Evolutionary conservation across 306 rosid species (phyloP).

Genomic region (Malus sylvestris): DNA sequence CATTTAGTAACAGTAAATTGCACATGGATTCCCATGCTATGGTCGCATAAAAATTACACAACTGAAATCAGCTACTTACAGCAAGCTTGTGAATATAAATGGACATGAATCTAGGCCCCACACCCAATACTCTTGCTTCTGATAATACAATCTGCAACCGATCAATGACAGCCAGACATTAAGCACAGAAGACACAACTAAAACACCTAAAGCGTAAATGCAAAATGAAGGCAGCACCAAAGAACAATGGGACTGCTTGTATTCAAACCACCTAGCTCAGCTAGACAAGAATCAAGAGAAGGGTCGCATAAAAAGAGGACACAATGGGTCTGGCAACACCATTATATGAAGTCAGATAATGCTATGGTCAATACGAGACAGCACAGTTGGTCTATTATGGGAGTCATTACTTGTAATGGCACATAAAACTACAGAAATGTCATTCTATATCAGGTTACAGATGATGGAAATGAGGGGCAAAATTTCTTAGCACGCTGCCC

Average conservation of each 20-base stretch:
- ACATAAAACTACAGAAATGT: background rate
- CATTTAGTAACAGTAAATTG: background rate
- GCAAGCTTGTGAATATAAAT: constrained; percentile 73
- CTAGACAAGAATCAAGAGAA: background rate
- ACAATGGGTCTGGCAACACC: background rate
- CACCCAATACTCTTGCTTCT: constrained; percentile 80
- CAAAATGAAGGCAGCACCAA: background rate
- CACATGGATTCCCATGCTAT: background rate
- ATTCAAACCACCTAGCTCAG: background rate
- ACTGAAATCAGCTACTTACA: constrained; percentile 44
- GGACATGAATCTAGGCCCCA: constrained; percentile 94
- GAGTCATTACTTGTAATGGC: background rate
- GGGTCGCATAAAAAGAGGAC: background rate
- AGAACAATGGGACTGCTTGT: background rate
- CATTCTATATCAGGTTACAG: background rate
- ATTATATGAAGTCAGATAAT: background rate
- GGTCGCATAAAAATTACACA: background rate
- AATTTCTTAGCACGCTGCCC: background rate
- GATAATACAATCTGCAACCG: constrained; percentile 59
- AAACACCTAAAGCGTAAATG: background rate
- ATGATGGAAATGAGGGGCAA: background rate
- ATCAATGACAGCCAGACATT: background rate
- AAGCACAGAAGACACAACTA: constrained; percentile 6
- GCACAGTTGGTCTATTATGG: background rate
- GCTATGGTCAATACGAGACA: background rate